phyloP scores from a whole-genome alignment of 2,329 filamentous ascomycete species.

The Aschersonia sp. region DNA sequence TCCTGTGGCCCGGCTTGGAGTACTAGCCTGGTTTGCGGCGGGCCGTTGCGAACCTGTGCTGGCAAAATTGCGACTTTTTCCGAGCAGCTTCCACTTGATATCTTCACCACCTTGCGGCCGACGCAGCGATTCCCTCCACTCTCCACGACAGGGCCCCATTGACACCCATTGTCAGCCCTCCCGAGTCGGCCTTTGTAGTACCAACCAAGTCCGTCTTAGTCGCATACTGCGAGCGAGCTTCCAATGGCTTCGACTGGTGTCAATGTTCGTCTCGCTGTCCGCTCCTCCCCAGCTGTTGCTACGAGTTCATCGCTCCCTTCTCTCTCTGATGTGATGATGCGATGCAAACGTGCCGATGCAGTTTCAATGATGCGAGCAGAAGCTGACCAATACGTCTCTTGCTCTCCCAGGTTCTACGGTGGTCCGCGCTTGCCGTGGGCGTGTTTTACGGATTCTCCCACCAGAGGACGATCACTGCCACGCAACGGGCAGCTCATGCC shows the following conservation, averaged over 20 bases:
- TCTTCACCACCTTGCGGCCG: slow-evolving; percentile 21
- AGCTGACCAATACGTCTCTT: slow-evolving; percentile 14
- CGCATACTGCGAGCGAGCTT: slow-evolving; percentile 26
- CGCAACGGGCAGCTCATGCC: slow-evolving; percentile 54
- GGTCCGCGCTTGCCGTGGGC: slow-evolving; percentile 82
- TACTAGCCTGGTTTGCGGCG: neutral
- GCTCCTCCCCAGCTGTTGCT: slow-evolving; percentile 3
- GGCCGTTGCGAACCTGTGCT: slow-evolving; percentile 6
- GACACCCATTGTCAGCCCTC: slow-evolving; percentile 24
- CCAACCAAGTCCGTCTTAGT: slow-evolving; percentile 20
- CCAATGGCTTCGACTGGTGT: slow-evolving; percentile 55
- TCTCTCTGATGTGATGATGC: too few relatives aligned
- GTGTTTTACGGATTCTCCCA: slow-evolving; percentile 93
- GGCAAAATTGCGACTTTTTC: slow-evolving; percentile 34
- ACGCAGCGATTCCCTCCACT: slow-evolving; percentile 24
- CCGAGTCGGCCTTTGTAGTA: slow-evolving; percentile 18
- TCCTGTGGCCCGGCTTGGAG: neutral
- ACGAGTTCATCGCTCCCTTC: too few relatives aligned
- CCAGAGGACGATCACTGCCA: slow-evolving; percentile 64
- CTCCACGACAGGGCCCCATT: slow-evolving; percentile 27
- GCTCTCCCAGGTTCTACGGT: slow-evolving; percentile 73
- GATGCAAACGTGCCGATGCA: too few relatives aligned
- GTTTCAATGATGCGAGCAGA: neutral
- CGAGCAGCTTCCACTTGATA: slow-evolving; percentile 22
- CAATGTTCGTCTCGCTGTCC: slow-evolving; percentile 37